phyloP scores from a whole-genome alignment of 1,139 yeast species.

The Kodamaea sp. region DNA sequence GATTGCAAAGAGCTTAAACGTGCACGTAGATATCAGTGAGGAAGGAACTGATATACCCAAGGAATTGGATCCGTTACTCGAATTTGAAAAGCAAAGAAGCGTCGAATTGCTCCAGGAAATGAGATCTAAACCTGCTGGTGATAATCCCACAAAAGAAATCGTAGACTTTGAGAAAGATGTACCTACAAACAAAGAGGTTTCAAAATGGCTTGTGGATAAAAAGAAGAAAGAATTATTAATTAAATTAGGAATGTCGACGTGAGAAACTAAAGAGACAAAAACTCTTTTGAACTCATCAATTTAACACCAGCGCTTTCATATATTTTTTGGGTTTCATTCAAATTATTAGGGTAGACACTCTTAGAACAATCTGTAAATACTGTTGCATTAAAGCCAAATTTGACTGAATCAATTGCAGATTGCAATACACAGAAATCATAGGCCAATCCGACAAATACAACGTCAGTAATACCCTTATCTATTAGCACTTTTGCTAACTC shows the following conservation, averaged over 20 bases:
- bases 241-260: conserved; percentile 19
- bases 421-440: conserved; percentile 79
- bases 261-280: neutral
- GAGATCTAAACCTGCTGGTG: conserved; percentile 1
- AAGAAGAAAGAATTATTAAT: conserved; percentile 42
- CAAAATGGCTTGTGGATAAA: conserved; percentile 43
- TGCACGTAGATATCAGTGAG: neutral
- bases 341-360: conserved; percentile 34
- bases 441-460: conserved; percentile 78
- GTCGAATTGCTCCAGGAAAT: conserved; percentile 15
- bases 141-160: conserved; percentile 3
- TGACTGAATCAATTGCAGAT: conserved; percentile 67
- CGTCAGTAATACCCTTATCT: conserved; percentile 48
- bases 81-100: conserved; percentile 22
- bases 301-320: conserved; percentile 29
- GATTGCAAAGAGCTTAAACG: conserved; percentile 6
- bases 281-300: conserved; percentile 8
- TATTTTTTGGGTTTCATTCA: conserved; percentile 23
- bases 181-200: conserved; percentile 42
- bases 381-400: conserved; percentile 57
- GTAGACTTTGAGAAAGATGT: conserved; percentile 22
- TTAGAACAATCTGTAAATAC: conserved; percentile 53
- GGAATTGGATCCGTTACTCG: conserved; percentile 12
- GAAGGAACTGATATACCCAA: neutral
- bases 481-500: conserved; percentile 52